Percentiles rank a stretch among this genome's conserved stretches.
Conservation (phyloP, 1,139 yeast genomes). For the Pneumocystis sp. region DNA sequence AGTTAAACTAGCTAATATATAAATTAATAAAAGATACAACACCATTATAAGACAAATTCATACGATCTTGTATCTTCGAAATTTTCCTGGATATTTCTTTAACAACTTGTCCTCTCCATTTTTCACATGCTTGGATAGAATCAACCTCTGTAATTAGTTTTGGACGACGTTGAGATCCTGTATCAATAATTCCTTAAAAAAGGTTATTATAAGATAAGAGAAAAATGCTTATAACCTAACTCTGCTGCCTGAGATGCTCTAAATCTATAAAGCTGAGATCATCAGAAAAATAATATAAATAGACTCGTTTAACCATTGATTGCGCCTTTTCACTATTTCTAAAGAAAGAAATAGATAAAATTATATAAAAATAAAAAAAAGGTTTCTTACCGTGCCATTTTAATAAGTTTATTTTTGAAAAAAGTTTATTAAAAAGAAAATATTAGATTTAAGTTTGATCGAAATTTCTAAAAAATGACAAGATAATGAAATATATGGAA, state of each 20-base stretch:
- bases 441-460: background rate
- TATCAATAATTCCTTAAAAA: slow-evolving; percentile 36
- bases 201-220: background rate
- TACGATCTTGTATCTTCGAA: slow-evolving; percentile 47
- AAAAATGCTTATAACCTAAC: background rate
- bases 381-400: background rate
- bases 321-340: slow-evolving; percentile 64
- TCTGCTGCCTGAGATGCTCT: slow-evolving; percentile 48
- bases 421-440: too few relatives aligned
- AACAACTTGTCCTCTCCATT: slow-evolving; percentile 53
- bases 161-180: slow-evolving; percentile 44
- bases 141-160: slow-evolving; percentile 40
- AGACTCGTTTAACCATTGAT: slow-evolving; percentile 23
- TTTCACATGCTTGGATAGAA: slow-evolving; percentile 53
- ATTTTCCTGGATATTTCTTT: slow-evolving; percentile 50
- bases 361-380: background rate
- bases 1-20: slow-evolving; percentile 29
- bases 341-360: slow-evolving; percentile 35
- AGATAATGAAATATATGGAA: background rate
- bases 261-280: slow-evolving; percentile 35
- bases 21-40: background rate
- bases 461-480: background rate
- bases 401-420: background rate
- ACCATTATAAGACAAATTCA: background rate
- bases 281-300: slow-evolving; percentile 19